Conservation (phyloP, 2,329 filamentous ascomycete genomes). For the Intubia oerlemansii region DNA sequence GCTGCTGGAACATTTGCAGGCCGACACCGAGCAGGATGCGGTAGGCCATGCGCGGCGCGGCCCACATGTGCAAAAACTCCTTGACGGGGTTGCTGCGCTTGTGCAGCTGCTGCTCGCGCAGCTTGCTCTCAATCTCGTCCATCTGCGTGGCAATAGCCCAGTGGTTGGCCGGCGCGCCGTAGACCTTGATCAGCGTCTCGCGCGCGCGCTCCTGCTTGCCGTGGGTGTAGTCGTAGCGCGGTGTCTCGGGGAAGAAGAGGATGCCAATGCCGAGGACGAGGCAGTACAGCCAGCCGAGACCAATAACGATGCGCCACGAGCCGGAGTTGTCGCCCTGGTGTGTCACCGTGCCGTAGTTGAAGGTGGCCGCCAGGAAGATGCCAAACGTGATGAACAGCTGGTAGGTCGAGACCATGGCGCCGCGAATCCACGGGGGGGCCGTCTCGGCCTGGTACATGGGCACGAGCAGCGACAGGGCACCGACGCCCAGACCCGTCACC, state of each 20-base stretch:
- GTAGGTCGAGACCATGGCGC: constrained; percentile 45
- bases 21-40: constrained; percentile 40
- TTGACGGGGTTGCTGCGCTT: constrained; percentile 22
- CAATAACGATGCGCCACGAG: constrained; percentile 43
- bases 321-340: constrained; percentile 17
- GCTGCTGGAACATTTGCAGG: constrained; percentile 46
- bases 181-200: constrained; percentile 4
- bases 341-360: constrained; percentile 28
- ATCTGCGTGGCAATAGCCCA: constrained; percentile 6
- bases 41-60: constrained; percentile 35
- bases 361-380: constrained; percentile 27
- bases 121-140: constrained; percentile 6
- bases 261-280: constrained; percentile 30
- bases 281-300: constrained; percentile 29
- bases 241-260: constrained; percentile 31
- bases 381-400: constrained; percentile 56
- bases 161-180: constrained; percentile 5
- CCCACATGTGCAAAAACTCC: constrained; percentile 39
- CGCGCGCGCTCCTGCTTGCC: constrained; percentile 5
- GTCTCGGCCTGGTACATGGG: constrained; percentile 37
- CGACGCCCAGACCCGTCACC: constrained; percentile 45
- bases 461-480: constrained; percentile 41
- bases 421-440: constrained; percentile 38
- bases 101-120: constrained; percentile 19
- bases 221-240: constrained; percentile 17